Percentiles rank a stretch among this genome's conserved stretches.
Evolutionary conservation across 2,329 filamentous ascomycete species (phyloP).

Genomic region (Neospermospora avenae): DNA sequence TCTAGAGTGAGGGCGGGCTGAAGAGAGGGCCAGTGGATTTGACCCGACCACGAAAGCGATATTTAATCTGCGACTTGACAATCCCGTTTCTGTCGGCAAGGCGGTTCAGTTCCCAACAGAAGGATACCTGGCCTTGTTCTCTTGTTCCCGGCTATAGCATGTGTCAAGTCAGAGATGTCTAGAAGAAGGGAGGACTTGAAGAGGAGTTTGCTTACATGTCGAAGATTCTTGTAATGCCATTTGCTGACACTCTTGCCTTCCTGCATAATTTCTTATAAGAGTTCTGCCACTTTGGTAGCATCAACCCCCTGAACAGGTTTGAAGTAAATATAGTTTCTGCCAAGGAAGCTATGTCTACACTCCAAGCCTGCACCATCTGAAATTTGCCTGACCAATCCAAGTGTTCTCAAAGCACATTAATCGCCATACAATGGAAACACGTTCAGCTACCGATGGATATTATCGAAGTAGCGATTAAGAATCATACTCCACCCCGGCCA

Average conservation of each 20-base stretch:
- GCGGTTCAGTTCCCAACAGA: slow-evolving; percentile 13
- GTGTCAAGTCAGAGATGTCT: background rate
- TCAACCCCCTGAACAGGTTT: background rate
- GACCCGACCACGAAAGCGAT: slow-evolving; percentile 20
- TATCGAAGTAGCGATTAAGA: slow-evolving; percentile 8
- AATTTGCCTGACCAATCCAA: slow-evolving; percentile 8
- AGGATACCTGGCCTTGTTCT: slow-evolving; percentile 14
- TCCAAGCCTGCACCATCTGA: slow-evolving; percentile 19
- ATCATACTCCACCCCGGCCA: slow-evolving; percentile 16
- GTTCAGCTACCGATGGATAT: slow-evolving; percentile 10
- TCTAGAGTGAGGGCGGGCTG: no score
- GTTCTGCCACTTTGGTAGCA: slow-evolving; percentile 7
- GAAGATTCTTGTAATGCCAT: slow-evolving; percentile 15
- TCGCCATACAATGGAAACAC: slow-evolving; percentile 2
- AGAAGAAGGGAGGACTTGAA: no score
- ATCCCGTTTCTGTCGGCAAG: slow-evolving; percentile 16
- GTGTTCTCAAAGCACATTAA: slow-evolving; percentile 1
- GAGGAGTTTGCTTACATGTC: background rate
- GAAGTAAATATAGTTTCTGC: slow-evolving; percentile 6
- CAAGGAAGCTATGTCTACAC: slow-evolving; percentile 10
- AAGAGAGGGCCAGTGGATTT: no score
- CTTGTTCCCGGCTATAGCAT: background rate
- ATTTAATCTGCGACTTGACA: slow-evolving; percentile 16
- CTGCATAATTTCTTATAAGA: slow-evolving; percentile 11
- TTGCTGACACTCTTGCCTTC: slow-evolving; percentile 4